phyloP scores from a whole-genome alignment of 768 basidiomycete species.

The Trichaptum fuscoviolaceum region DNA sequence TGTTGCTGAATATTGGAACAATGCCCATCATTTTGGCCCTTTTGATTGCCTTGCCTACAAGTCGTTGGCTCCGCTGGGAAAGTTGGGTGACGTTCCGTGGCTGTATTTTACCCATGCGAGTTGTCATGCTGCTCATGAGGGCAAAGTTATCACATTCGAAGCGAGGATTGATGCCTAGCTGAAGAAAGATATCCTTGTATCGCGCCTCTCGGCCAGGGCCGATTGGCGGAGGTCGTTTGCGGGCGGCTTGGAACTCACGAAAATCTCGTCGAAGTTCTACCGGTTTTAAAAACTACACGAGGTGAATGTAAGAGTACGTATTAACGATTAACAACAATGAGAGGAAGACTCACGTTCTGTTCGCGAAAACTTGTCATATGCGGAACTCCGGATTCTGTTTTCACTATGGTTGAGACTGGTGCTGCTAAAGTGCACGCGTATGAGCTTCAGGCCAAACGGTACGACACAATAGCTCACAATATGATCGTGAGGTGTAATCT shows the following conservation, averaged over 20 bases:
- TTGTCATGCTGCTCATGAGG: conserved; percentile 53
- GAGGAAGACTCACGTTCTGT: background rate
- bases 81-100: conserved; percentile 64
- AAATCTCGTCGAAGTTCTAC: conserved; percentile 3
- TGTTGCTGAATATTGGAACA: conserved; percentile 46
- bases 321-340: background rate
- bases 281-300: conserved; percentile 12
- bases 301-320: background rate
- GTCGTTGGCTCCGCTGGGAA: conserved; percentile 74
- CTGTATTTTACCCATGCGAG: conserved; percentile 78
- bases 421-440: background rate
- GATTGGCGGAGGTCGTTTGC: conserved; percentile 34
- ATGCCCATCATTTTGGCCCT: conserved; percentile 90
- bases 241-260: conserved; percentile 15
- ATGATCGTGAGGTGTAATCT: background rate
- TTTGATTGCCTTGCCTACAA: conserved; percentile 78
- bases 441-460: background rate
- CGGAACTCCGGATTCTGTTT: background rate
- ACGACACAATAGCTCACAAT: background rate
- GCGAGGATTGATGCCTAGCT: conserved; percentile 69
- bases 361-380: background rate
- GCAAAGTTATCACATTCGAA: conserved; percentile 56
- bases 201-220: conserved; percentile 56
- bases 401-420: background rate
- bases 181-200: conserved; percentile 61